Base-by-base conservation (phyloP, 805 yeast species). In the Monosporozyma yasuniensis region DNA sequence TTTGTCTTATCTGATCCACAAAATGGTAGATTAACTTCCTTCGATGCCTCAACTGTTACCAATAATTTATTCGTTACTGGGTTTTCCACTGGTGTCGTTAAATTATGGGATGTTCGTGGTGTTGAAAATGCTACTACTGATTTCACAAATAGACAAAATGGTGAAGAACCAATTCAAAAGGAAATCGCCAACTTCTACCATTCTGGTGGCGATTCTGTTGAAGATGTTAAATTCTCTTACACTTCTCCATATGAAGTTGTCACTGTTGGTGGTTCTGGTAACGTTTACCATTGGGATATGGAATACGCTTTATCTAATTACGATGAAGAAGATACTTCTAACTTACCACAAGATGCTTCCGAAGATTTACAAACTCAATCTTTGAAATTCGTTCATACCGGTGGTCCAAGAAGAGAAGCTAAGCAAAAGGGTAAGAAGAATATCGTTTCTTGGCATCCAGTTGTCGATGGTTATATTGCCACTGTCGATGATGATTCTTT, bases 251-350 rank as follows among this genome's bases (percentile, higher is more conserved):
- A 63, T 2, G 63, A 63, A 47, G 58, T 65, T 39, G 37, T 64
- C 16, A 58, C 68, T 7, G 65, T 64, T 14, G 68, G 69, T 34
- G 60, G 58, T 16, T 52, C 61, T 5, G 69, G 68, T 23, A 63
- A 63, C 41, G 61, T 65, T 7, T 63, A 65, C 51, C 69, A 65
- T 23, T 65, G 69, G 69, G 65, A 64, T 49, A 48, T 63, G 35
- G 74, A 71, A 52, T 69, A 56, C 34, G 65, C 62, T 44, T 66
- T 65, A 25, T 72, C 73, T 27, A 76, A 71, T 27, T 75, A 72
- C 28, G 75, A 67, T 9, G 78, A 72, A 16, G 74, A 69, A 14
- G 71, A 64, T 23, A 35, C 39, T 18, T 18, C 22, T 18, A 35
- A 35, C 14, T 12, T 32, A 16, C 84, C 79, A 53, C 35, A 32